Evolutionary conservation across 2,329 filamentous ascomycete genomes (phyloP).

Genomic region (Aspergillus tamarii): DNA sequence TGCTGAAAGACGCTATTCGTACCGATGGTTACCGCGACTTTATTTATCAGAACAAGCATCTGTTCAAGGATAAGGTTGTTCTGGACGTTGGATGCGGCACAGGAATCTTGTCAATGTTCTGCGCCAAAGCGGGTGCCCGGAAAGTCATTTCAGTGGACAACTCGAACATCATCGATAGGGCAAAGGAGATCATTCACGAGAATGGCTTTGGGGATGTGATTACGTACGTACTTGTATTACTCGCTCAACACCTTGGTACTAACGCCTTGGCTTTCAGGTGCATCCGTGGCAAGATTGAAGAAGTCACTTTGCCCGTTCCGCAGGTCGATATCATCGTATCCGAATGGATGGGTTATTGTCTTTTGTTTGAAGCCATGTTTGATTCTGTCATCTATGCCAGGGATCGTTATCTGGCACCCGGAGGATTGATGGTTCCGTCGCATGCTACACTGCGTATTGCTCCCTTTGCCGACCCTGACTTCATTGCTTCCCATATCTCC

Average conservation of each 20-base stretch:
- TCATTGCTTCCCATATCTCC: constrained; percentile 73
- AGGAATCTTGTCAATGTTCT: constrained; percentile 92
- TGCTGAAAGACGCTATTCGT: constrained; percentile 87
- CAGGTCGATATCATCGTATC: constrained; percentile 93
- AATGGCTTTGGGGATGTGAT: constrained; percentile 77
- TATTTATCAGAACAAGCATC: constrained; percentile 85
- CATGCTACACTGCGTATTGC: constrained; percentile 82
- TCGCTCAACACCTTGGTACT: constrained; percentile 3
- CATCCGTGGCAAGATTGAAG: constrained; percentile 83
- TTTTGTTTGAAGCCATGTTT: constrained; percentile 95
- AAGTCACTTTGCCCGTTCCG: constrained; percentile 74
- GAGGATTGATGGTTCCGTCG: constrained; percentile 83
- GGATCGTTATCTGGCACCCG: constrained; percentile 79
- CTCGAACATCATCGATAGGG: constrained; percentile 85
- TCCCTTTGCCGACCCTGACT: constrained; percentile 76
- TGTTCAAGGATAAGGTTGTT: constrained; percentile 84
- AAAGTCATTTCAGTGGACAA: constrained; percentile 91
- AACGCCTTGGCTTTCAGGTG: constrained; percentile 49
- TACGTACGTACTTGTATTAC: constrained; percentile 49
- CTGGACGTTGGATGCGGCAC: constrained; percentile 88
- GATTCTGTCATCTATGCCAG: constrained; percentile 87
- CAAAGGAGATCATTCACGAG: constrained; percentile 78
- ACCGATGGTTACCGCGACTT: constrained; percentile 95
- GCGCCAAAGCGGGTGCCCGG: constrained; percentile 83
- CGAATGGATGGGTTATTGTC: constrained; percentile 97